These are phyloP conservation scores for Spiromyces aspiralis DNA, from an alignment of 371 early-diverging fungal genomes.

Conservation along the genomic window DNA sequence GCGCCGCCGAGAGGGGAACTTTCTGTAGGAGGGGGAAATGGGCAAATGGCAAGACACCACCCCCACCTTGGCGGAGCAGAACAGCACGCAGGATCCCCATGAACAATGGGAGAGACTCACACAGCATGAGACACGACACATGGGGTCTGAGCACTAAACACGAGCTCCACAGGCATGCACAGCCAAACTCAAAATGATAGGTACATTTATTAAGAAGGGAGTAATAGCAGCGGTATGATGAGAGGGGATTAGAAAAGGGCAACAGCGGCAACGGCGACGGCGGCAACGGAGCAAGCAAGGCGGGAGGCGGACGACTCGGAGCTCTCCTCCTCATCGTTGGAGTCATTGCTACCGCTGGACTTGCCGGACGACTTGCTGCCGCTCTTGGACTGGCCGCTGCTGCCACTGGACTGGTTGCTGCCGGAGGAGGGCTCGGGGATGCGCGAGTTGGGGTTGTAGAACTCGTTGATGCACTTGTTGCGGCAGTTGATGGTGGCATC, in stretches of 20 bases:
- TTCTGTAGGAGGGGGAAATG: no score
- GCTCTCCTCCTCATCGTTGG: not conserved
- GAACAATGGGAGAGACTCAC: no score
- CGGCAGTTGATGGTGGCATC: conserved; percentile 15
- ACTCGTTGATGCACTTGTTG: conserved; percentile 12
- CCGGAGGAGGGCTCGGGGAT: not conserved
- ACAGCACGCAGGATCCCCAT: no score
- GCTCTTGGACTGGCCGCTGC: not conserved
- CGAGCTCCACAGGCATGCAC: no score
- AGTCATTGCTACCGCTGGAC: not conserved
- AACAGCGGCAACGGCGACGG: not conserved
- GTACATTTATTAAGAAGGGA: no score
- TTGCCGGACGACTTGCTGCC: not conserved
- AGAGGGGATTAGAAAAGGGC: not conserved
- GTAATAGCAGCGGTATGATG: no score
- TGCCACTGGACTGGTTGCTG: not conserved
- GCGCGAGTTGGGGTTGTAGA: conserved; percentile 21
- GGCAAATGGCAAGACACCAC: no score
- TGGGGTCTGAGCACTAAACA: no score
- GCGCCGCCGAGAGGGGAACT: no score
- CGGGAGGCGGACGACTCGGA: not conserved
- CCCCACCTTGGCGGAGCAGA: no score
- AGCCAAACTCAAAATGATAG: no score
- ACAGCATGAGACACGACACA: no score
- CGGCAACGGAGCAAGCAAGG: not conserved